phyloP scores from a whole-genome alignment of 2,329 filamentous ascomycete species.

The Sporothrix curviconia region DNA sequence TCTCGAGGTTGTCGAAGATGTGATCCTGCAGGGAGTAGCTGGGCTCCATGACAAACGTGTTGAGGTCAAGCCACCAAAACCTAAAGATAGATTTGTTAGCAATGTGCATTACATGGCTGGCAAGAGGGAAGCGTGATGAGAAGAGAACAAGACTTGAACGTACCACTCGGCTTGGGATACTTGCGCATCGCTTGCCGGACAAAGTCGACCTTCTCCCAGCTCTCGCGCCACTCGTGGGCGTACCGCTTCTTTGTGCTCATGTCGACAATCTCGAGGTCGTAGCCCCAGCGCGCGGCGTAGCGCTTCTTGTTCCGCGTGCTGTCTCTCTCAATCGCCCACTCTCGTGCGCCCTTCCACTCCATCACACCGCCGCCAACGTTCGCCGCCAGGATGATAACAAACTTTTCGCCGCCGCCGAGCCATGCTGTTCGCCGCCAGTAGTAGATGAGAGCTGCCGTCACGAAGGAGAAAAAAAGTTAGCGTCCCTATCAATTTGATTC shows the following conservation, averaged over 20 bases:
- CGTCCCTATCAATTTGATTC: too few species aligned
- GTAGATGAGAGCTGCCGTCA: slow-evolving; percentile 44
- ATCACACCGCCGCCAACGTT: slow-evolving; percentile 96
- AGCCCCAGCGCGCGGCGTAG: slow-evolving; percentile 83
- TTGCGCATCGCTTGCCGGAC: slow-evolving; percentile 83
- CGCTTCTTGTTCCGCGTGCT: slow-evolving; percentile 91
- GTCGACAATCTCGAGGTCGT: slow-evolving; percentile 91
- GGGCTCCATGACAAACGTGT: slow-evolving; percentile 97
- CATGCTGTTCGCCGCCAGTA: slow-evolving; percentile 65
- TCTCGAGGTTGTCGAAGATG: slow-evolving; percentile 73
- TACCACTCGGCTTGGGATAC: slow-evolving; percentile 97
- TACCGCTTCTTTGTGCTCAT: slow-evolving; percentile 99
- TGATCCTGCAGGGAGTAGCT: slow-evolving; percentile 83
- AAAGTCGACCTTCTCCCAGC: slow-evolving; percentile 98
- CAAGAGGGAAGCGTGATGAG: too few species aligned
- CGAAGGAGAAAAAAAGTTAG: neutral
- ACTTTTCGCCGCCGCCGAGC: slow-evolving; percentile 81
- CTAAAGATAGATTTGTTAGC: too few species aligned
- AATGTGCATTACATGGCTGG: too few species aligned
- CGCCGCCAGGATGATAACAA: slow-evolving; percentile 85
- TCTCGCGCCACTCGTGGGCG: slow-evolving; percentile 97
- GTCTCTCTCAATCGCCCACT: slow-evolving; percentile 97
- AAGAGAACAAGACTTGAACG: neutral
- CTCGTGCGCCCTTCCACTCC: slow-evolving; percentile 95
- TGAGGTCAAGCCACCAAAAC: slow-evolving; percentile 99